phyloP scores from a whole-genome alignment of 352 stramenopile genomes.

The Phytophthora niederhauseri region DNA sequence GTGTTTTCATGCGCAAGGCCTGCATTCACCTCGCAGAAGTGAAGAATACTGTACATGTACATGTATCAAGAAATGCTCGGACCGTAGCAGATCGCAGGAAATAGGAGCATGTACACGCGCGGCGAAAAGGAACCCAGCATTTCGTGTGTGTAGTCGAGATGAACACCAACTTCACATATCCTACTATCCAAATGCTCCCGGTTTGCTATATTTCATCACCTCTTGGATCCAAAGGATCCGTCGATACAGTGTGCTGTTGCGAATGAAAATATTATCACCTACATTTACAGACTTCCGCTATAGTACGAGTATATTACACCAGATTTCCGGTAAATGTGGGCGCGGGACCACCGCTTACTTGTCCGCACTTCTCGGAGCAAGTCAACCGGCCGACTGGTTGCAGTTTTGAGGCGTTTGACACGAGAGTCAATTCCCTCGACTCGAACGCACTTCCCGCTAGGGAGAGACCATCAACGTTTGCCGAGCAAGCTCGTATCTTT shows the following conservation, averaged over 20 bases:
- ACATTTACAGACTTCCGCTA: slow-evolving; percentile 1
- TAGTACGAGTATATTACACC: too few species aligned
- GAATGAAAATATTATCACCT: slow-evolving; percentile 5
- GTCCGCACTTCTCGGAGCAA: not conserved
- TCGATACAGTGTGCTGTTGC: not conserved
- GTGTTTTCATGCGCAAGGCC: not conserved
- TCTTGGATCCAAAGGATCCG: not conserved
- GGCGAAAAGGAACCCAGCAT: slow-evolving; percentile 22
- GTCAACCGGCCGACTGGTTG: slow-evolving; percentile 1
- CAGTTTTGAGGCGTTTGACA: slow-evolving; percentile 13
- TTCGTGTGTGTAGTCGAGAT: slow-evolving; percentile 11
- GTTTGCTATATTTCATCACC: not conserved
- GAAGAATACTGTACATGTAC: not conserved
- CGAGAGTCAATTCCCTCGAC: not conserved
- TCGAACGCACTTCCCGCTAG: not conserved
- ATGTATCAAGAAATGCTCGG: slow-evolving; percentile 13
- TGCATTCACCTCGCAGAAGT: not conserved
- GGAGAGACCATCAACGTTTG: not conserved
- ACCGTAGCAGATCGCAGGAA: slow-evolving; percentile 19
- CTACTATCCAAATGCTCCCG: slow-evolving; percentile 6
- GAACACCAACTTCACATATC: not conserved
- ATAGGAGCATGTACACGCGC: slow-evolving; percentile 5
- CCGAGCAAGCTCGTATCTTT: slow-evolving; percentile 6
- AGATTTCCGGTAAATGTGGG: slow-evolving; percentile 2
- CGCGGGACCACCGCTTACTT: slow-evolving; percentile 12